Base-by-base conservation (phyloP, 495 filamentous ascomycete species). In the Aspergillus diversus region DNA sequence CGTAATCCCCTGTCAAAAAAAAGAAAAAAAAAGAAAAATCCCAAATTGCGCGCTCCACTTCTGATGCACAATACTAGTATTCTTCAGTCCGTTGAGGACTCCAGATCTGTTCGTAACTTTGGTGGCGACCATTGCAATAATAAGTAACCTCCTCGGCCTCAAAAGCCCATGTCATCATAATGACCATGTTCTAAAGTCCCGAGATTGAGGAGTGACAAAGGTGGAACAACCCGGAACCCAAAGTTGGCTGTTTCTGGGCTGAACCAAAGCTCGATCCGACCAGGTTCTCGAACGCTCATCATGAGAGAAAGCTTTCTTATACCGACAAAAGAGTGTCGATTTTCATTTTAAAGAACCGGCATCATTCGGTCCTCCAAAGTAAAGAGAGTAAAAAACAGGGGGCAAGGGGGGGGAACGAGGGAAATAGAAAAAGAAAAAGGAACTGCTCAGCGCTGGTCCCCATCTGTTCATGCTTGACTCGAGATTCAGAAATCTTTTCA, bases 1-100 rank as follows among this genome's bases (percentile, higher is more conserved):
- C 51, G 51, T 54, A 54, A 54, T 54, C 51, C 51, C 12, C 34
- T 21, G 31, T 16, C 5, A 50, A 43, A 9, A 9, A 43, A 43
- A 43, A 43, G 9, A 8, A 8, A 43, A 43, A 43, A 43, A 43
- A 43, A 43, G 39, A 43, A 15, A 43, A 43, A 43, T 43, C n/a
- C 39, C 2, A 50, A 9, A 21, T 27, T 27, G 21, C 8, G 37
- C 37, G 39, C 47, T 50, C 47, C 47, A 50, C 47, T 50, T 17
- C 9, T 31, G 21, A 50, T 21, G 16, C 9, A 50, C 16, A 27
- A 50, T 27, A 50, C 16, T 4, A 31, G 47, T 4, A 31, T 50
- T 50, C 47, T 50, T 50, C 47, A 27, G 47, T 4, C 15, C 21
- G 11, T 17, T 5, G 16, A 50, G 5, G 47, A 27, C 21, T 27